A percentile compares a stretch with the other conserved stretches of the same genome.
Conservation (phyloP, 2,329 filamentous ascomycete species). For the Cercospora zeae-maydis region DNA sequence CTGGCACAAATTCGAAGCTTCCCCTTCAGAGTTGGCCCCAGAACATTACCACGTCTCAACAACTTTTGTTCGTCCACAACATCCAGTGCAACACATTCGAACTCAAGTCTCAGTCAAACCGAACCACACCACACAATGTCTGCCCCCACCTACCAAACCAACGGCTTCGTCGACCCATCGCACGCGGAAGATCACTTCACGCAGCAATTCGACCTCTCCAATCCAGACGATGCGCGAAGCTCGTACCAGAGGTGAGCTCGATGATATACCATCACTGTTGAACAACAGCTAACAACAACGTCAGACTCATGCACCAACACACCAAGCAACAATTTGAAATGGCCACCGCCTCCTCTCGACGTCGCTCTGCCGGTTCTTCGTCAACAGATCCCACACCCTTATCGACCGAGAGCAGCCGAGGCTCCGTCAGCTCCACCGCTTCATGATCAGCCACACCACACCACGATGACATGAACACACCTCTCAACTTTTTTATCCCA, state of each 20-base stretch:
- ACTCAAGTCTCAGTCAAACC: slow-evolving; percentile 1
- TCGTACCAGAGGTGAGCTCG: slow-evolving; percentile 44
- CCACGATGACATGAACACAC: too few species aligned
- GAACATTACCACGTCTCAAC: background rate
- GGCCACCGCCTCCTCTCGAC: slow-evolving; percentile 45
- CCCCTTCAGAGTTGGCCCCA: background rate
- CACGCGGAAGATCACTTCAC: slow-evolving; percentile 44
- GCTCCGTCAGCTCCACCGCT: slow-evolving; percentile 30
- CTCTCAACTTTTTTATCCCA: background rate
- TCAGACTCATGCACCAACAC: slow-evolving; percentile 50
- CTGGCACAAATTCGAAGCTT: background rate
- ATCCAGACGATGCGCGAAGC: slow-evolving; percentile 41
- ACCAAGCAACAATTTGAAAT: slow-evolving; percentile 48
- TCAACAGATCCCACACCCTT: slow-evolving; percentile 21
- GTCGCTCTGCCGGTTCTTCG: slow-evolving; percentile 36
- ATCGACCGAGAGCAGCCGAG: slow-evolving; percentile 26
- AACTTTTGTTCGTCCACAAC: background rate
- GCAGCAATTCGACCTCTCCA: slow-evolving; percentile 43
- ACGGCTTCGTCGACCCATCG: slow-evolving; percentile 42
- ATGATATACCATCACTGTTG: background rate
- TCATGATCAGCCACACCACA: slow-evolving; percentile 14
- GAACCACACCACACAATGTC: slow-evolving; percentile 25
- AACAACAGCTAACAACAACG: slow-evolving; percentile 4
- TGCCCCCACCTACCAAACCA: slow-evolving; percentile 36
- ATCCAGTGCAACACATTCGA: background rate